Base-by-base conservation (phyloP, 2,329 filamentous ascomycete species). In the Coleophoma cylindrospora region DNA sequence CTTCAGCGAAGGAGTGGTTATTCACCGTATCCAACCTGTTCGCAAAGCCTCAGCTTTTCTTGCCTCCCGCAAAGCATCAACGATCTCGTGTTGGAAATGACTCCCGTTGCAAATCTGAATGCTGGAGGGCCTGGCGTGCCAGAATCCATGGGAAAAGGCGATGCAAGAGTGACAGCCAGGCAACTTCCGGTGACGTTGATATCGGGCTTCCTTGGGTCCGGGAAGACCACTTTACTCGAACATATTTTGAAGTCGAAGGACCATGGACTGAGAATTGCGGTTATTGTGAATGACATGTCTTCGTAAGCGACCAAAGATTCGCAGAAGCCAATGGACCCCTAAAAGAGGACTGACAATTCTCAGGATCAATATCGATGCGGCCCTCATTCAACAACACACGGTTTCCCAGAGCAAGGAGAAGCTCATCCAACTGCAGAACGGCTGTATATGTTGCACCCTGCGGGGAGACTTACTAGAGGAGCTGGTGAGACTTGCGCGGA, bases 391-490 rank as follows among this genome's bases (percentile, higher is more conserved):
- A 14, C 70, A 79, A 2, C 75, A 82, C 58, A 74, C 74, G 21
- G 66, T 85, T 34, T 78, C 76, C 2, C 75, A 79, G 55, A 79
- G 78, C 0, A 70, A 83, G 37, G 81, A 86, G 55, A 84, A 86
- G 54, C 73, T 87, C 33, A 80, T 87, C 14, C 78, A 83, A 10
- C 74, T 88, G 49, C 83, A 87, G 59, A 88, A 87, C 54, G 84
- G 86, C 10, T 89, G 86, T 56, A 90, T 90, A 59, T 90, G 86
- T 70, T 90, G 86, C 58, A 89, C 85, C 0, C 72, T 89, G 0
- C 80, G 86, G 3, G 84, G 85, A 1, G 86, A 89, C 50, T 67
- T 89, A 1, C 74, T 90, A 0, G 80, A 86, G 52, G 86, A 89
- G 62, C 75, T 89, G 0, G 84, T 84, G 1, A 75, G 75, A 1